These are phyloP conservation scores for Malassezia obtusa DNA, from an alignment of 1,284 basidiomycete species.

Conservation along the genomic window DNA sequence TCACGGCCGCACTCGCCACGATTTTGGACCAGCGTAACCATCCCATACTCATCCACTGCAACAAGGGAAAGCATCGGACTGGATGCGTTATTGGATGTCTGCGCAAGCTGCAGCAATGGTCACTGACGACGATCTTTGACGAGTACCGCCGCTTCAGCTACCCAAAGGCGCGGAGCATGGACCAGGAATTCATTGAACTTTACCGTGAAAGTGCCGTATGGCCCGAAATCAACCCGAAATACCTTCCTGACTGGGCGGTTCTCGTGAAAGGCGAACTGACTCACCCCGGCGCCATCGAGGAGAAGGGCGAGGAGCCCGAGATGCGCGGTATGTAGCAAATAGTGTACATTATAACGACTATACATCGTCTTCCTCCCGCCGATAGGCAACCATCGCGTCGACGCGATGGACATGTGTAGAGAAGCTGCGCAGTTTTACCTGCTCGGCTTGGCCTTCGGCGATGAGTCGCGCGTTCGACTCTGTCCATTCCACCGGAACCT, in stretches of 20 bases:
- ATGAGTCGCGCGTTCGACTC: conserved; percentile 91
- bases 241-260: conserved; percentile 24
- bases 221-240: conserved; percentile 14
- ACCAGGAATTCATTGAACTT: conserved; percentile 55
- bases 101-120: conserved; percentile 54
- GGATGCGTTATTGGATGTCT: conserved; percentile 56
- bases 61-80: conserved; percentile 57
- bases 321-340: conserved; percentile 16
- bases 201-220: conserved; percentile 33
- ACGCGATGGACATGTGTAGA: conserved; percentile 50
- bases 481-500: conserved; percentile 82
- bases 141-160: conserved; percentile 54
- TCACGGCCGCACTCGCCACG: conserved; percentile 53
- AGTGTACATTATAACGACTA: conserved; percentile 16
- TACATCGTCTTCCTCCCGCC: conserved; percentile 46
- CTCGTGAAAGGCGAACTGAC: conserved; percentile 3
- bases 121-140: conserved; percentile 54
- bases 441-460: conserved; percentile 87
- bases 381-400: conserved; percentile 50
- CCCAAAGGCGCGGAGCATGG: conserved; percentile 53
- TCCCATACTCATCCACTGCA: conserved; percentile 56
- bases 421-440: conserved; percentile 59
- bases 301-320: neutral
- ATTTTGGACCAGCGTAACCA: conserved; percentile 55
- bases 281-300: neutral